Evolutionary conservation across 257 asterid species (phyloP).

Genomic region (Plantago ovata): DNA sequence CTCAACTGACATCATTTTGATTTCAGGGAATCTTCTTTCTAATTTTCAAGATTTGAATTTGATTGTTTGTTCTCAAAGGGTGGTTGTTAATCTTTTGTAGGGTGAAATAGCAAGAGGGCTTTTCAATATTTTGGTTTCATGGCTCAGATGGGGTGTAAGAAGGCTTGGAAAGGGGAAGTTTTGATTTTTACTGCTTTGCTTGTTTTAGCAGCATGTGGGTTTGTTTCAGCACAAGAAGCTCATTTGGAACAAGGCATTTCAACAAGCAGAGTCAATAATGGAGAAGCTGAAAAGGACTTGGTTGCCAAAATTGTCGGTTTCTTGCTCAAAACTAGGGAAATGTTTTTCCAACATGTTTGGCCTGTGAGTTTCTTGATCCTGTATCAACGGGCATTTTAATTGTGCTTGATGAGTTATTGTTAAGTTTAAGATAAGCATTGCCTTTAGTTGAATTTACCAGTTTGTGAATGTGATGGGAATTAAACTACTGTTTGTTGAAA

Average conservation of each 20-base stretch:
- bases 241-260: slow-evolving; percentile 19
- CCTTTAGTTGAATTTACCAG: background rate
- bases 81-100: slow-evolving; percentile 20
- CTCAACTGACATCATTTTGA: no score
- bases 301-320: slow-evolving; percentile 25
- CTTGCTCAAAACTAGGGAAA: slow-evolving; percentile 22
- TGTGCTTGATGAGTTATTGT: background rate
- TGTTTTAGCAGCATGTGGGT: slow-evolving; percentile 31
- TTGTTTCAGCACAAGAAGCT: slow-evolving; percentile 33
- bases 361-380: slow-evolving; percentile 38
- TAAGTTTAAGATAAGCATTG: background rate
- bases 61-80: slow-evolving; percentile 9
- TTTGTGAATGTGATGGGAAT: slow-evolving; percentile 3
- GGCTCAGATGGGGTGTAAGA: slow-evolving; percentile 38
- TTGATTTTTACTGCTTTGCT: slow-evolving; percentile 28
- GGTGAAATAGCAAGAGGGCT: slow-evolving; percentile 19
- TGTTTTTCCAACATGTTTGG: slow-evolving; percentile 39
- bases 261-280: slow-evolving; percentile 1
- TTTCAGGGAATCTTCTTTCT: background rate
- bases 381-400: background rate
- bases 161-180: slow-evolving; percentile 22
- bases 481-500: no score
- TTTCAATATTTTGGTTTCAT: slow-evolving; percentile 23
- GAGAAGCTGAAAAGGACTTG: slow-evolving; percentile 30
- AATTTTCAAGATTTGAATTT: slow-evolving; percentile 19